Conservation (phyloP, 768 basidiomycete species). For the Pisolithus tinctorius region DNA sequence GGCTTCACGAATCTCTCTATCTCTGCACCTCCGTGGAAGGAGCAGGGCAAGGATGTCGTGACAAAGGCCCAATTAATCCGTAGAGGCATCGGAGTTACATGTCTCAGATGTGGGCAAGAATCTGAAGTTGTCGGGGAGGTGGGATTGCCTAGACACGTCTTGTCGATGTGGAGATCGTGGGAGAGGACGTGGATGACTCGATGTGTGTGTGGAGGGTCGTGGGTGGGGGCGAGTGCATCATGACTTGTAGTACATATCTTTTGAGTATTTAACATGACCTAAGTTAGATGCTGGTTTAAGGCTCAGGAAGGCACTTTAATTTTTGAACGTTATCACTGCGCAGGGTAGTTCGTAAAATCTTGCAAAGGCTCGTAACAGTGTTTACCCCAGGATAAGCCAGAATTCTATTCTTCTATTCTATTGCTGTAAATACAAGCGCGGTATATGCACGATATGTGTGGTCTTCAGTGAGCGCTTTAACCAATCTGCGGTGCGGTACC, state of each 20-base stretch:
- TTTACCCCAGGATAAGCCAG: too few relatives aligned
- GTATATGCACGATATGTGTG: too few relatives aligned
- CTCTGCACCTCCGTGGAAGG: slow-evolving; percentile 31
- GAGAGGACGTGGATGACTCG: slow-evolving; percentile 50
- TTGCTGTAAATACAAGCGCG: too few relatives aligned
- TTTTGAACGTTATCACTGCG: too few relatives aligned
- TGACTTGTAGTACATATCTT: neutral
- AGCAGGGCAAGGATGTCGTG: slow-evolving; percentile 50
- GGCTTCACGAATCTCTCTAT: slow-evolving; percentile 41
- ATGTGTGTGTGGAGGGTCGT: slow-evolving; percentile 70
- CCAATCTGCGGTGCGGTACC: too few relatives aligned
- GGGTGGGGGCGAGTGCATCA: slow-evolving; percentile 31
- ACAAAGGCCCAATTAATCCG: slow-evolving; percentile 48
- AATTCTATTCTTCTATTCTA: too few relatives aligned
- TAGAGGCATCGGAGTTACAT: slow-evolving; percentile 34
- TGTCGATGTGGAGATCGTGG: slow-evolving; percentile 53
- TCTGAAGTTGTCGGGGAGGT: slow-evolving; percentile 38
- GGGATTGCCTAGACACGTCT: slow-evolving; percentile 25
- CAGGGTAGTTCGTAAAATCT: too few relatives aligned
- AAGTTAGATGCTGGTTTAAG: too few relatives aligned
- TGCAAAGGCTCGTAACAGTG: neutral
- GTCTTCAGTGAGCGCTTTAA: too few relatives aligned
- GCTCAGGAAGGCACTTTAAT: too few relatives aligned
- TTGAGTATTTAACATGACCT: too few relatives aligned
- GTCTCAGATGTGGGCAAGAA: slow-evolving; percentile 58